Evolutionary conservation across 495 filamentous ascomycete species (phyloP), one percentile per base, ranked within the genome.

Genomic region (Xylaria cubensis): DNA sequence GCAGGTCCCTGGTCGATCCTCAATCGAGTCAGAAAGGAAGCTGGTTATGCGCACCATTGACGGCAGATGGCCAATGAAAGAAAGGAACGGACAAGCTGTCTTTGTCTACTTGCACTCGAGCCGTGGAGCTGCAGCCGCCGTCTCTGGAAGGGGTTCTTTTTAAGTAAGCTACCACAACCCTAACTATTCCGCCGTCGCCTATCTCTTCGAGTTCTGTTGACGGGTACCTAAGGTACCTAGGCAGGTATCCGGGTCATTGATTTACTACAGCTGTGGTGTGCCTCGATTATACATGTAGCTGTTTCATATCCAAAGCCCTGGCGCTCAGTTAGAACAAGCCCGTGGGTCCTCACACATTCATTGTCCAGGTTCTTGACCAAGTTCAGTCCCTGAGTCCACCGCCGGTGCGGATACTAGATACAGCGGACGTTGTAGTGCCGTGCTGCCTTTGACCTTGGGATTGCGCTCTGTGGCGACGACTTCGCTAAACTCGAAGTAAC

Each of bases 11-110:
- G 70, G 74, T 66, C 74, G 74, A 80, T 74, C 74, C 72, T 74
- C 70, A 66, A 73, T 76, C 75, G 76, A 78, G 78, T 80, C 76
- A 80, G 76, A 74, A 74, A 76, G 74, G 74, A 75, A 80, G 74
- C 73, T 75, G 73, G 70, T 44, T 64, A 55, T 70, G 24, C 59
- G 50, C 39, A 48, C 69, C 70, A 70, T 70, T 55, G 70, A 75
- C 58, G 70, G 65, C 50, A 67, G 55, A 44, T 46, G 73, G 63
- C 76, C 76, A 76, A 76, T 76, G 67, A 74, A 55, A 76, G 39
- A 74, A 55, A 76, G 32, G 44, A 29, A 17, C 64, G 13, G 32
- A 34, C 50, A 24, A 64, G 70, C 71, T 65, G 46, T 48, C 75
- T 74, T 76, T 73, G 69, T 76, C 72, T 76, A 41, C 51, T 66